These are phyloP conservation scores for Cercospora sp. DNA, from an alignment of 2,329 filamentous ascomycete species.

Conservation along the genomic window DNA sequence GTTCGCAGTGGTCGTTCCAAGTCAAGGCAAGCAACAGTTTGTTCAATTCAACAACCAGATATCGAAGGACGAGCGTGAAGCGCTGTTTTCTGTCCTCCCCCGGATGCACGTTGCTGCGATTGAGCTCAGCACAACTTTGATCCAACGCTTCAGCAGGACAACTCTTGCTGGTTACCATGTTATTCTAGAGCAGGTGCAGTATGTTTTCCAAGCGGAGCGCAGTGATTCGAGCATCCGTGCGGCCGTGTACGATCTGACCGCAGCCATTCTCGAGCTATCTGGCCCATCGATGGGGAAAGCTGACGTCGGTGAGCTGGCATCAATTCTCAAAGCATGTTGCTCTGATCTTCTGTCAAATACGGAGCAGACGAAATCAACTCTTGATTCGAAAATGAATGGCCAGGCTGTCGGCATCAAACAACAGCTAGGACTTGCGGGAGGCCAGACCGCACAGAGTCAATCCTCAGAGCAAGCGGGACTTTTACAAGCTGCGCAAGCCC, in stretches of 20 bases:
- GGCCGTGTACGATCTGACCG: slow-evolving; percentile 61
- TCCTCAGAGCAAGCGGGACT: slow-evolving; percentile 49
- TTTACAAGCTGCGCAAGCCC: slow-evolving; percentile 55
- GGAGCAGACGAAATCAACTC: slow-evolving; percentile 36
- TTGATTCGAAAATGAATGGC: slow-evolving; percentile 8
- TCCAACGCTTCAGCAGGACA: slow-evolving; percentile 59
- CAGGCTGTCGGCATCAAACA: slow-evolving; percentile 24
- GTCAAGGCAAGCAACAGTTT: slow-evolving; percentile 44
- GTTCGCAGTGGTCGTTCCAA: slow-evolving; percentile 61
- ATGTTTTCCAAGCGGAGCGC: slow-evolving; percentile 63
- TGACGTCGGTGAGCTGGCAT: slow-evolving; percentile 62
- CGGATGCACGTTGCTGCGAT: slow-evolving; percentile 72
- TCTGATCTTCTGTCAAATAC: slow-evolving; percentile 63
- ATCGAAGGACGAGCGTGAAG: slow-evolving; percentile 76
- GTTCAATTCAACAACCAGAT: slow-evolving; percentile 71
- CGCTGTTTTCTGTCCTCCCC: slow-evolving; percentile 72
- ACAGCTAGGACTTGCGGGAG: slow-evolving; percentile 24
- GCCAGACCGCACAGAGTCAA: slow-evolving; percentile 15
- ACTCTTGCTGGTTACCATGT: slow-evolving; percentile 62
- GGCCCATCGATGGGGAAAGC: slow-evolving; percentile 68
- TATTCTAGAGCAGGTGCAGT: slow-evolving; percentile 68
- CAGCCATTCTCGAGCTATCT: slow-evolving; percentile 58
- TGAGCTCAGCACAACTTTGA: slow-evolving; percentile 58
- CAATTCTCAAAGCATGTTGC: slow-evolving; percentile 68
- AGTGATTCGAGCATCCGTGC: slow-evolving; percentile 56